phyloP scores from a whole-genome alignment of 106 monocot species.

The Dendrobium huoshanense region DNA sequence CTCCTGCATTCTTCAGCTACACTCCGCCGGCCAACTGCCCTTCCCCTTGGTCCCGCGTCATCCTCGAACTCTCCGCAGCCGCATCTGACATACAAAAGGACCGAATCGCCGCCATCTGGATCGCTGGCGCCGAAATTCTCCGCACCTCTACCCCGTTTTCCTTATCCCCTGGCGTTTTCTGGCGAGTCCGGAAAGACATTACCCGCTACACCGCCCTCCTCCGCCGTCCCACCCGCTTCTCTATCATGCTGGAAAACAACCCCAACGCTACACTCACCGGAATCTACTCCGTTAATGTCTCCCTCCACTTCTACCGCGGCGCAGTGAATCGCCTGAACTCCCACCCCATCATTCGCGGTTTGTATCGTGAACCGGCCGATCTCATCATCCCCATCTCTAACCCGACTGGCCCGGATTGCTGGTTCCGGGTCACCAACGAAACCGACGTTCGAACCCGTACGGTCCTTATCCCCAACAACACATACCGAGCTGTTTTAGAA shows the following conservation, averaged over 20 bases:
- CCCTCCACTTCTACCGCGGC: slow-evolving; percentile 38
- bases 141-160: slow-evolving; percentile 49
- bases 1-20: slow-evolving; percentile 27
- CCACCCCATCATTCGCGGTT: slow-evolving; percentile 9
- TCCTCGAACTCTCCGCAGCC: slow-evolving; percentile 40
- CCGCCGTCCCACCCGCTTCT: slow-evolving; percentile 10
- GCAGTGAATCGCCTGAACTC: neutral
- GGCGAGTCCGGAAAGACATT: slow-evolving; percentile 47
- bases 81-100: slow-evolving; percentile 27
- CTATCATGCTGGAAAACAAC: slow-evolving; percentile 21
- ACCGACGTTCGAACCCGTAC: slow-evolving; percentile 16
- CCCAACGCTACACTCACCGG: slow-evolving; percentile 28
- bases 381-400: slow-evolving; percentile 37
- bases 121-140: slow-evolving; percentile 43
- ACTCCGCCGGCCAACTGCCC: slow-evolving; percentile 24
- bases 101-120: slow-evolving; percentile 52
- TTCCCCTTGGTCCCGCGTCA: slow-evolving; percentile 26
- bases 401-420: slow-evolving; percentile 17
- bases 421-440: slow-evolving; percentile 33
- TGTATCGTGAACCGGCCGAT: slow-evolving; percentile 35
- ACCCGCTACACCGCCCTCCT: slow-evolving; percentile 40
- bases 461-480: slow-evolving; percentile 27
- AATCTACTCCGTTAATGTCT: slow-evolving; percentile 34
- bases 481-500: slow-evolving; percentile 22
- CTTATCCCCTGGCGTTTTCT: slow-evolving; percentile 25